Evolutionary conservation across 495 filamentous ascomycete genomes (phyloP), one percentile per base, ranked within the genome.

Genomic region (Chaetomium fimeti): DNA sequence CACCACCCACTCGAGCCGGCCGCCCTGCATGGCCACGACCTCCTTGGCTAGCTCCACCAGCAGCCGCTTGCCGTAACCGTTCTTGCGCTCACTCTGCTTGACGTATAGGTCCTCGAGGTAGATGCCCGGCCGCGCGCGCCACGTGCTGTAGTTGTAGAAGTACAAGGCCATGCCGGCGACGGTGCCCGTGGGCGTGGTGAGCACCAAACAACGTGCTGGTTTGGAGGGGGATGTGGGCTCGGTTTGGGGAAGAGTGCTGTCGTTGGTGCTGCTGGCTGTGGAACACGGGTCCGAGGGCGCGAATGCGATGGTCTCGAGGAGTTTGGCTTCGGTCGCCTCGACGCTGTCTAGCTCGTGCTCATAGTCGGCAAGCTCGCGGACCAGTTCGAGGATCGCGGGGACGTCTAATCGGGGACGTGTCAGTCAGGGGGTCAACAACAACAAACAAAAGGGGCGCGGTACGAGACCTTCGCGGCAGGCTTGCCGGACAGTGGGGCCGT

Each of bases 91-190:
- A 28, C 75, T 76, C 25, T 87, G 83, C 69, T 87, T 79, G 36
- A 98, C 91, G 70, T 90, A 97, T 12, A 98, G 78, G 72, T 98
- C 94, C 73, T 98, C 94, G 15, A 98, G 88, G 71, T 94, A 97
- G 68, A 98, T 92, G 1, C 94, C 94, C 2, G 94, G 89, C 12
- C 84, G 83, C 5, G 88, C 85, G 43, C 88, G 85, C 94, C 94
- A 98, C 6, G 94, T 97, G 62, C 85, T 79, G 72, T 83, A 83
- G 69, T 83, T 85, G 69, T 84, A 83, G 60, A 83, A 85, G 66
- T 85, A 87, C 59, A 88, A 60, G 5, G 85, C 85, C 72, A 88
- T 85, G 12, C 85, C 85, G 1, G 74, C 83, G 0, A 80, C 68
- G 27, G 69, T 69, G 6, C 73, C 76, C 4, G 70, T 62, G 12